Evolutionary conservation across 495 filamentous ascomycete species (phyloP).

Genomic region (Tuber aestivum): DNA sequence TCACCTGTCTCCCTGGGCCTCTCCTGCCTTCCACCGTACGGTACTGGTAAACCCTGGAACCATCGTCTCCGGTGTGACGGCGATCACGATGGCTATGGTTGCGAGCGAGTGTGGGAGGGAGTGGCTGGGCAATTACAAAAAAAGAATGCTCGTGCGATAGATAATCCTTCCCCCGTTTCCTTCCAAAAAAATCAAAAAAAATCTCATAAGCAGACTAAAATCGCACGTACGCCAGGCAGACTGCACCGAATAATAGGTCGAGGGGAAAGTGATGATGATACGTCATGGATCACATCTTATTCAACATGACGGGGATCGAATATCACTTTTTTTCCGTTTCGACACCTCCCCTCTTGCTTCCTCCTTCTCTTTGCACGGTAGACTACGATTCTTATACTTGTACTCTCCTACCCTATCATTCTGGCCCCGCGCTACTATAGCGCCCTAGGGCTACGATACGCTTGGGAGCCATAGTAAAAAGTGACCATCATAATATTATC

Average conservation of each 20-base stretch:
- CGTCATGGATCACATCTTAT: conserved; percentile 3
- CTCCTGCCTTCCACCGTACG: neutral
- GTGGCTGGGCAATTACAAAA: neutral
- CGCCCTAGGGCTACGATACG: neutral
- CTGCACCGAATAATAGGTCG: neutral
- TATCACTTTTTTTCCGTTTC: neutral
- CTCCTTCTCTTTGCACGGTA: too few relatives aligned
- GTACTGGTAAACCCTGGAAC: neutral
- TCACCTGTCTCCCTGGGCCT: neutral
- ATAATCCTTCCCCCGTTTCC: neutral
- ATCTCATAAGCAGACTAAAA: neutral
- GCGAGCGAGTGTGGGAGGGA: neutral
- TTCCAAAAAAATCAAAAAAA: neutral
- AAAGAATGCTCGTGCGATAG: too few relatives aligned
- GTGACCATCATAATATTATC: neutral
- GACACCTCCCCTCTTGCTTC: neutral
- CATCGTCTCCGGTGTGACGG: neutral
- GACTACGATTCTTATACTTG: too few relatives aligned
- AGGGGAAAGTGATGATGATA: neutral
- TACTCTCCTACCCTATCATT: too few relatives aligned
- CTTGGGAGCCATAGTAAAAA: neutral
- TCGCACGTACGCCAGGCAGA: neutral
- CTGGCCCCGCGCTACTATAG: neutral
- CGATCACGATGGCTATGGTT: neutral
- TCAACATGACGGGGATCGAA: neutral